Base-by-base conservation (phyloP, 257 asterid species). In the Primulina tabacum region DNA sequence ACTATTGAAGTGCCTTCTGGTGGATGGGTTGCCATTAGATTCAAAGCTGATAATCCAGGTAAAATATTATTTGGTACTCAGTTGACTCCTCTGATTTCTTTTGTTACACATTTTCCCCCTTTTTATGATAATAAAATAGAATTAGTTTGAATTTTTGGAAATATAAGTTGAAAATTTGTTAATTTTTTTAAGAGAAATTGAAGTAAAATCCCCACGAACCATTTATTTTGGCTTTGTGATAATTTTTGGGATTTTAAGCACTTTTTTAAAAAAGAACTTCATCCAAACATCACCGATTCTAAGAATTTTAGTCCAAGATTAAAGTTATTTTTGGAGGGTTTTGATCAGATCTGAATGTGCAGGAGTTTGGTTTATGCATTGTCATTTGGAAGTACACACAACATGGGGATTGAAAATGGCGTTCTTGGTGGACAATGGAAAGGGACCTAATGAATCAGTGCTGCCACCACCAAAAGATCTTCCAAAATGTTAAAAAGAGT, bases 41-140 rank as follows among this genome's bases (percentile, higher is more conserved):
- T 90, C 81, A 82, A 64, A 9, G 98, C 96, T 0, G 98, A 93
- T 70, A 93, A 93, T 71, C 99, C 99, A 69, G 99, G 99, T 89
- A 78, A 43, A 18, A 32, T 18, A 1, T 18, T 18, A 7, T 26
- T 5, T n/a, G 57, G 7, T 47, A 47, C 2, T 47, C 52, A 40
- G 17, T 40, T 40, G 17, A 14, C 52, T 40, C 11, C 52, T 9
- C 17, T 11, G 52, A 47, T 14, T 47, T 47, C 18, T 14, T 14
- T 47, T 47, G 2, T 3, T 47, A 28, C 30, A 28, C 30, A 1
- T 28, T 28, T 28, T 28, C 1, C 30, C 30, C 30, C 30, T 28
- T 28, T 28, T 28, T 3, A 28, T 28, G 30, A 28, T 28, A 28
- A 28, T 28, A 28, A 28, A 28, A 28, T 28, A 28, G 30, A 28